phyloP scores from a whole-genome alignment of 129 eudicot genomes.

The Calendula officinalis region DNA sequence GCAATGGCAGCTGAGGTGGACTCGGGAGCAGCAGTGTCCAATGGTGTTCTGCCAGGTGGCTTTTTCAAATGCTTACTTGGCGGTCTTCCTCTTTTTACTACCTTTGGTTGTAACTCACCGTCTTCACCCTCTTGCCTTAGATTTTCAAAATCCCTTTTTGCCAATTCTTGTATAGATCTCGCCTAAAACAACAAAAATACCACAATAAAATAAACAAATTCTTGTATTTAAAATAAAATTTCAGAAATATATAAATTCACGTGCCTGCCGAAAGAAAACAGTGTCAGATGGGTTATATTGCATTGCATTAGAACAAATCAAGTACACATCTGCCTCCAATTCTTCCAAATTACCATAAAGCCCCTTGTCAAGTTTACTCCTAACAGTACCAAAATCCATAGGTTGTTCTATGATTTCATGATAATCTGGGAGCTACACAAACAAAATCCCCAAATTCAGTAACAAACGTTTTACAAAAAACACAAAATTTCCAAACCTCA shows the following conservation, averaged over 20 bases:
- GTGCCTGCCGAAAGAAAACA: slow-evolving; percentile 81
- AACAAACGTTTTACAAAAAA: slow-evolving; percentile 7
- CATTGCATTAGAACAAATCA: slow-evolving; percentile 93
- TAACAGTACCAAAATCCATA: slow-evolving; percentile 89
- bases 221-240: too few species aligned
- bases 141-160: slow-evolving; percentile 77
- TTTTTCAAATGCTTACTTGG: slow-evolving; percentile 72
- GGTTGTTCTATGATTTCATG: slow-evolving; percentile 80
- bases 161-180: slow-evolving; percentile 80
- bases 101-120: slow-evolving; percentile 79
- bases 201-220: background rate
- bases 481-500: slow-evolving; percentile 43
- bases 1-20: slow-evolving; percentile 57
- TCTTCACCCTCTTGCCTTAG: slow-evolving; percentile 79
- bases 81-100: slow-evolving; percentile 84
- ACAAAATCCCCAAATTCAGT: slow-evolving; percentile 30
- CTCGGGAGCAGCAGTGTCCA: slow-evolving; percentile 53
- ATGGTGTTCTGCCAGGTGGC: slow-evolving; percentile 56
- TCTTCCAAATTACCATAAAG: slow-evolving; percentile 63
- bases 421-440: slow-evolving; percentile 85
- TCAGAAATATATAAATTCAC: background rate
- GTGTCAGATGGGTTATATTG: slow-evolving; percentile 75
- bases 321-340: slow-evolving; percentile 81
- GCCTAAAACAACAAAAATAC: slow-evolving; percentile 47
- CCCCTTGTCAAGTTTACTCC: slow-evolving; percentile 72